Base-by-base conservation (phyloP, 495 filamentous ascomycete species). In the Hyaloscypha hepaticicola region DNA sequence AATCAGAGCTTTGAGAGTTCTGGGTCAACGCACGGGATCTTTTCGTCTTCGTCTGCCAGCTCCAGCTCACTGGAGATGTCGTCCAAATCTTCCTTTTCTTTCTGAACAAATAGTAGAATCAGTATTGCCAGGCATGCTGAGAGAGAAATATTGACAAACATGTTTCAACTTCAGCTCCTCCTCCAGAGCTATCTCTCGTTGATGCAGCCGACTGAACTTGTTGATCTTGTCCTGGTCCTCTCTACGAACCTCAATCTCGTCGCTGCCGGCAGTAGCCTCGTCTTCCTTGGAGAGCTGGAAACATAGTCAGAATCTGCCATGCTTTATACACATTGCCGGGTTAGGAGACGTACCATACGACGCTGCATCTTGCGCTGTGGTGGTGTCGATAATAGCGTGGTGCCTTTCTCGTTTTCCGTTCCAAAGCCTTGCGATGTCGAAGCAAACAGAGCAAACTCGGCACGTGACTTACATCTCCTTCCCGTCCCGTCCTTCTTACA, bases 211-310 rank as follows among this genome's bases (percentile, higher is more conserved):
- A 75, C 93, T 97, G 80, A 99, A 99, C 58, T 88, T 89, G 77
- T 98, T 99, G 83, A 99, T 99, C 76, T 93, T 96, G 77, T 99
- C 93, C 76, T 99, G 95, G 74, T 99, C 95, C 70, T 96, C 94
- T 69, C 92, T 90, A 41, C 94, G 89, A 58, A 99, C 95, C 74
- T 96, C 89, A 66, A 90, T 88, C 64, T 97, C 93, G 45, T 94
- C 89, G 52, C 83, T 80, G 60, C 81, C 88, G 29, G 87, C 79
- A 14, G 87, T 78, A 66, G 78, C 80, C 76, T 97, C 95, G 62
- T 99, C 95, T 76, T 96, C 95, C 73, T 88, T 93, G 19, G 91
- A 91, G 67, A 99, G 88, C 95, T 99, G 73, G 24, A 19, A 2
- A 53, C 3, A 24, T 12, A 25, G 25, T 28, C 31, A 38, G 27